Base-by-base conservation (phyloP, 106 monocot species). In the Phalaenopsis aphrodite region DNA sequence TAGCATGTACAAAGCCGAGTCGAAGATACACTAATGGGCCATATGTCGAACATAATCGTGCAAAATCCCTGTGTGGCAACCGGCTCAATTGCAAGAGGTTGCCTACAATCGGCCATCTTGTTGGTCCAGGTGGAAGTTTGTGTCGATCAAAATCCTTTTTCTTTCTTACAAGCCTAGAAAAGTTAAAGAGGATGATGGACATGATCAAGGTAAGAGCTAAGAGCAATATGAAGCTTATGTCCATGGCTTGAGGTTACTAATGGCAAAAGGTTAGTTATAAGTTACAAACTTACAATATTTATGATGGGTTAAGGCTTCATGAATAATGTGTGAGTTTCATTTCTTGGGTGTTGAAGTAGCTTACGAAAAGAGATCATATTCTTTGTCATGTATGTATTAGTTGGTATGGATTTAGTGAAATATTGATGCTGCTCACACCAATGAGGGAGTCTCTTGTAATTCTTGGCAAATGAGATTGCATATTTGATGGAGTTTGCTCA, bases 21-120 rank as follows among this genome's bases (percentile, higher is more conserved):
- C 92, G 91, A 23, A 97, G 94, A 68, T 97, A 97, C 80, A 97
- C 96, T 12, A 97, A 71, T 0, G 96, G 96, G 2, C 96, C 94
- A 61, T 92, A 92, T 1, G 77, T 78, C 12, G 78, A 48, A 85
- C 86, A 90, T 56, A 94, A 92, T 49, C 78, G 41, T n/a, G 94
- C 96, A 0, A 97, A 78, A 85, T 97, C 90, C 52, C 82, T 81
- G 78, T 97, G 96, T 2, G 93, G 96, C 49, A 91, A 88, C 0
- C 82, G 81, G 52, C 93, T 81, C 24, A 96, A 37, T 77, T 93
- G 96, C 71, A 91, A 87, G 74, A 96, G 96, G 85, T 96, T 96
- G 12, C 96, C 96, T 2, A 96, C 41, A 39, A 96, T 72, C 0
- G 96, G 96, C 90, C 86, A 92, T 48, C 88, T 64, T 11, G 81